A percentile compares a stretch with the other conserved stretches of the same genome.
Conservation (phyloP, 1,139 yeast genomes). For the Magnusiomyces clavatus region DNA sequence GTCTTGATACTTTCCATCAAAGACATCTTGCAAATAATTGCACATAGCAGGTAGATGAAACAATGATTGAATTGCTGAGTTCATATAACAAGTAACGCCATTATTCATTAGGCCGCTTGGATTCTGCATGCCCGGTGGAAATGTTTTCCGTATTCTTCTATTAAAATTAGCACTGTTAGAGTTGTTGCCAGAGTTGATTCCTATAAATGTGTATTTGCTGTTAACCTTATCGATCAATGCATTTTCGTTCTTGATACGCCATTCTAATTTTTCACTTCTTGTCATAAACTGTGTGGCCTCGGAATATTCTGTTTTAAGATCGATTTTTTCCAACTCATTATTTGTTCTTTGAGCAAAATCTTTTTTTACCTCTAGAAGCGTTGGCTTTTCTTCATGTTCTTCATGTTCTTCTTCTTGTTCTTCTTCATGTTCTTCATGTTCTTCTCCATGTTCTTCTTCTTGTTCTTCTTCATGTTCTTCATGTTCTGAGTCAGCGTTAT, state of each 20-base stretch:
- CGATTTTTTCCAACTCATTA: not conserved
- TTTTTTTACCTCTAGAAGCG: conserved; percentile 6
- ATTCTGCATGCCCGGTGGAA: conserved; percentile 42
- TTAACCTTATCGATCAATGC: not conserved
- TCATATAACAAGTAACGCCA: conserved; percentile 96
- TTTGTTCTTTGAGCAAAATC: not conserved
- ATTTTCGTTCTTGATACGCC: conserved; percentile 1
- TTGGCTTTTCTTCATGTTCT: conserved; percentile 8
- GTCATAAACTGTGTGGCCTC: conserved; percentile 3
- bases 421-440: not conserved
- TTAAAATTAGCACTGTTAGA: conserved; percentile 33
- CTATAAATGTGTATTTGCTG: conserved; percentile 9
- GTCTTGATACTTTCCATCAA: conserved; percentile 33
- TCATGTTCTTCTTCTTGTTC: conserved; percentile 9
- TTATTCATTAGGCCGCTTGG: conserved; percentile 82
- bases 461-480: conserved; percentile 28
- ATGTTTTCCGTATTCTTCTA: conserved; percentile 48
- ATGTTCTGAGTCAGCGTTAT: not conserved
- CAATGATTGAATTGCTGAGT: conserved; percentile 86
- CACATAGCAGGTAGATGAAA: conserved; percentile 87
- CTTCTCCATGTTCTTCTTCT: conserved; percentile 29
- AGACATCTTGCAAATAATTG: conserved; percentile 66
- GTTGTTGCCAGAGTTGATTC: conserved; percentile 21
- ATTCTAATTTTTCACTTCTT: conserved; percentile 3
- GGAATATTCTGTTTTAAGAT: not conserved